Conservation (phyloP, 495 filamentous ascomycete genomes). For the Aspergillus conjunctus region DNA sequence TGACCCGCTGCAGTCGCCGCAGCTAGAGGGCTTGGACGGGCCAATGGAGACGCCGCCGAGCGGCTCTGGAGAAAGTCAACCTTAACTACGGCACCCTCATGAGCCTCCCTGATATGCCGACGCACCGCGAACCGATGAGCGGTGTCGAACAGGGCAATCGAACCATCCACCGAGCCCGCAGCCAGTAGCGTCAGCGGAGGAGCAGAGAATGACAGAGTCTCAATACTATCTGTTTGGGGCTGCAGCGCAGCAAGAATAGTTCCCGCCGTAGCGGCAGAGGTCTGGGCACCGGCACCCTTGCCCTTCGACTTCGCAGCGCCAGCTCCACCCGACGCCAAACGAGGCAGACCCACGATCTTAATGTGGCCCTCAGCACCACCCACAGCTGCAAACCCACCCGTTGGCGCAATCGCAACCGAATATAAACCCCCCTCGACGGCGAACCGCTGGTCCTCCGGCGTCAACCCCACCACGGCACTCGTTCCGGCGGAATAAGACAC, state of each 20-base stretch:
- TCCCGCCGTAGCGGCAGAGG: constrained; percentile 66
- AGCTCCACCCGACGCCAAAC: constrained; percentile 49
- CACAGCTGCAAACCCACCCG: constrained; percentile 74
- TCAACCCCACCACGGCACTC: constrained; percentile 78
- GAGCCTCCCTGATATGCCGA: constrained; percentile 72
- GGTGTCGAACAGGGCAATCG: constrained; percentile 84
- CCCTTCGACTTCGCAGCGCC: constrained; percentile 42
- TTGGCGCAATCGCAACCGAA: constrained; percentile 78
- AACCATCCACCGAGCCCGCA: constrained; percentile 86
- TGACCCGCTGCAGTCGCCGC: constrained; percentile 31
- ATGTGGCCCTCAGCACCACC: constrained; percentile 86
- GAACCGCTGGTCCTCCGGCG: constrained; percentile 82
- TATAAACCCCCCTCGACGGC: constrained; percentile 88
- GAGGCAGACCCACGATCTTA: constrained; percentile 80
- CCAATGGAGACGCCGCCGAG: constrained; percentile 25
- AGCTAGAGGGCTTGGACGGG: constrained; percentile 30
- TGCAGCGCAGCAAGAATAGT: constrained; percentile 73
- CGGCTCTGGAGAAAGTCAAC: constrained; percentile 75
- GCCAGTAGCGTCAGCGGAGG: constrained; percentile 78
- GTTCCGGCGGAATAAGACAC: constrained; percentile 67
- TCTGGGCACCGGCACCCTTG: constrained; percentile 35
- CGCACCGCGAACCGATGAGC: constrained; percentile 80
- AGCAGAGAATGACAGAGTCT: constrained; percentile 81
- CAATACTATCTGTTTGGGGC: constrained; percentile 76
- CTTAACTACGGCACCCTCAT: constrained; percentile 87